Percentiles rank a stretch among this genome's conserved stretches.
These are phyloP conservation scores for Fusarium poae DNA, from an alignment of 2,329 filamentous ascomycete genomes.

Conservation along the genomic window DNA sequence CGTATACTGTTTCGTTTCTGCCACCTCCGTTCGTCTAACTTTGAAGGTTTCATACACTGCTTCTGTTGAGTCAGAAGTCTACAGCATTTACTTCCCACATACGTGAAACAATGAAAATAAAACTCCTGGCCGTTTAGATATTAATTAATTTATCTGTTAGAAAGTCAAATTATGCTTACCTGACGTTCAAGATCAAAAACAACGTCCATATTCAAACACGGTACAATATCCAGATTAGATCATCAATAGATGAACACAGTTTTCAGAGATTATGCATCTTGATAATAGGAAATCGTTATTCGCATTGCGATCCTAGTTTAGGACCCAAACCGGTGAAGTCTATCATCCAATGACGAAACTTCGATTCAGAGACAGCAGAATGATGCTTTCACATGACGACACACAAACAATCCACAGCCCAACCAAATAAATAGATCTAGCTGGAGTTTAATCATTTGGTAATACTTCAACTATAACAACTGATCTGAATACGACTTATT, in stretches of 20 bases:
- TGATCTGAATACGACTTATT: not conserved
- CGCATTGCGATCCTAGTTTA: constrained; percentile 2
- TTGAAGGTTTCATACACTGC: not conserved
- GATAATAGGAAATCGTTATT: not conserved
- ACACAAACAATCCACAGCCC: constrained; percentile 27
- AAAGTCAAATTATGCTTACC: constrained; percentile 1
- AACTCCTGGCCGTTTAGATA: not conserved
- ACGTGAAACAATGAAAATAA: not conserved
- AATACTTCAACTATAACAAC: not conserved
- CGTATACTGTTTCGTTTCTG: not conserved
- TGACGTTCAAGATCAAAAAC: not conserved
- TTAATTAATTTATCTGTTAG: not conserved
- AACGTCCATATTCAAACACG: not conserved
- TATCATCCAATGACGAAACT: constrained; percentile 30
- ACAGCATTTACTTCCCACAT: not conserved
- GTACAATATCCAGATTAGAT: not conserved
- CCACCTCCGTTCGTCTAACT: not conserved
- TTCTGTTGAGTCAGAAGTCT: not conserved
- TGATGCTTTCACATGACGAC: constrained; percentile 40
- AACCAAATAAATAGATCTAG: not conserved
- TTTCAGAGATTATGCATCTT: constrained; percentile 1
- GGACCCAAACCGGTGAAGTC: constrained; percentile 10
- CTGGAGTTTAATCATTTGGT: not conserved
- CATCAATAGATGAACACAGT: not conserved
- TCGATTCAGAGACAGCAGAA: constrained; percentile 11